These are phyloP conservation scores for Hypericum androsaemum DNA, from an alignment of 345 rosid genomes.

Conservation along the genomic window DNA sequence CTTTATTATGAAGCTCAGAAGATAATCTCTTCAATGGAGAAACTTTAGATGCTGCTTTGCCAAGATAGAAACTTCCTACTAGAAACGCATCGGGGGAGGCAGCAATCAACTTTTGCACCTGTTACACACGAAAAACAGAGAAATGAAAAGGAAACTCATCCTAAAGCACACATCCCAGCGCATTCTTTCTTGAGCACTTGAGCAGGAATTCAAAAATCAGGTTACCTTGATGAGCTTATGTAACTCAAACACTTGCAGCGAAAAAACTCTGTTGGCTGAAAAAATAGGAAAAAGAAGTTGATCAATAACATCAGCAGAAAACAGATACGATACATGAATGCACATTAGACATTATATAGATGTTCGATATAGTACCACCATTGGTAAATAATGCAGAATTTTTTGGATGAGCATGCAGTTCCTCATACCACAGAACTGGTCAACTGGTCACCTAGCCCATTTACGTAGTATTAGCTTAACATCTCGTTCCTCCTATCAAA, in stretches of 20 bases:
- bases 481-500: too few species aligned
- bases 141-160: neutral
- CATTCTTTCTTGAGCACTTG: neutral
- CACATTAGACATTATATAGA: neutral
- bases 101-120: slow-evolving; percentile 24
- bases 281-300: slow-evolving; percentile 15
- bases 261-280: slow-evolving; percentile 25
- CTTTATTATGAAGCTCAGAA: slow-evolving; percentile 14
- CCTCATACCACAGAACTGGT: neutral
- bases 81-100: slow-evolving; percentile 13
- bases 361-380: neutral
- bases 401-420: neutral
- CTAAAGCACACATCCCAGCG: neutral
- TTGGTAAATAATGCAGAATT: neutral
- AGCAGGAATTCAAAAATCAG: slow-evolving; percentile 3
- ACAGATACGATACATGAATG: neutral
- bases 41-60: slow-evolving; percentile 7
- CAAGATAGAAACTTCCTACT: slow-evolving; percentile 5
- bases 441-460: too few species aligned
- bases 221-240: slow-evolving; percentile 17
- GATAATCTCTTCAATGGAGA: slow-evolving; percentile 10
- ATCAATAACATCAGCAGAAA: slow-evolving; percentile 4
- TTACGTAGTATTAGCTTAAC: too few species aligned
- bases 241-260: slow-evolving; percentile 21
- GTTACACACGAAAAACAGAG: neutral